phyloP scores from a whole-genome alignment of 2,329 filamentous ascomycete genomes.

The Fusarium torulosum region DNA sequence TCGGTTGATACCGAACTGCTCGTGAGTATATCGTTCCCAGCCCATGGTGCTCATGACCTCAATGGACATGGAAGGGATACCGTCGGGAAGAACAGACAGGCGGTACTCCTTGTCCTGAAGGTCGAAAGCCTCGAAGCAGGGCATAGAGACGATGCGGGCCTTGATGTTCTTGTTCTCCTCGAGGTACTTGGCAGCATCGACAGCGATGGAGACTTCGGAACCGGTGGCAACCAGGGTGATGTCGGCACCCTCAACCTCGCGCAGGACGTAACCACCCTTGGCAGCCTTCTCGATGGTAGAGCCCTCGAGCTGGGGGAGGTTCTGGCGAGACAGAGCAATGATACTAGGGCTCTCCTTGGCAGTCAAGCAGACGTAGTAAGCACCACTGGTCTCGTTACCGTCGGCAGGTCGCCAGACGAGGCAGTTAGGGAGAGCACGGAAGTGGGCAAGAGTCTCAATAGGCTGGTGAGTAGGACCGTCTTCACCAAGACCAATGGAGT shows the following conservation, averaged over 20 bases:
- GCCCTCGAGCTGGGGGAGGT: constrained; percentile 96
- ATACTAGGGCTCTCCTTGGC: constrained; percentile 92
- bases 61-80: constrained; percentile 91
- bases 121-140: constrained; percentile 98
- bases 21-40: constrained; percentile 99
- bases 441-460: constrained; percentile 97
- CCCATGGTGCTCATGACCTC: constrained; percentile 98
- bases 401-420: constrained; percentile 99
- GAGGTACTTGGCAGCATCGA: constrained; percentile 92
- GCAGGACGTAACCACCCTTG: constrained; percentile 95
- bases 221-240: constrained; percentile 94
- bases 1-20: constrained; percentile 99
- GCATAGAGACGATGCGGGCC: constrained; percentile 93
- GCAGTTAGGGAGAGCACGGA: constrained; percentile 98
- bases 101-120: constrained; percentile 94
- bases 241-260: constrained; percentile 85
- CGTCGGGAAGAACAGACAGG: constrained; percentile 91
- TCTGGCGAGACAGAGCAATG: constrained; percentile 95
- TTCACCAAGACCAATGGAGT: constrained; percentile 99
- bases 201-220: constrained; percentile 93
- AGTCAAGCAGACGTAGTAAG: constrained; percentile 95
- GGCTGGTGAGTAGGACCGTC: constrained; percentile 99
- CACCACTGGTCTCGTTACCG: constrained; percentile 97
- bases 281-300: constrained; percentile 88
- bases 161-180: constrained; percentile 88